These are phyloP conservation scores for Begonia loranthoides DNA, from an alignment of 306 rosid genomes.

Conservation along the genomic window DNA sequence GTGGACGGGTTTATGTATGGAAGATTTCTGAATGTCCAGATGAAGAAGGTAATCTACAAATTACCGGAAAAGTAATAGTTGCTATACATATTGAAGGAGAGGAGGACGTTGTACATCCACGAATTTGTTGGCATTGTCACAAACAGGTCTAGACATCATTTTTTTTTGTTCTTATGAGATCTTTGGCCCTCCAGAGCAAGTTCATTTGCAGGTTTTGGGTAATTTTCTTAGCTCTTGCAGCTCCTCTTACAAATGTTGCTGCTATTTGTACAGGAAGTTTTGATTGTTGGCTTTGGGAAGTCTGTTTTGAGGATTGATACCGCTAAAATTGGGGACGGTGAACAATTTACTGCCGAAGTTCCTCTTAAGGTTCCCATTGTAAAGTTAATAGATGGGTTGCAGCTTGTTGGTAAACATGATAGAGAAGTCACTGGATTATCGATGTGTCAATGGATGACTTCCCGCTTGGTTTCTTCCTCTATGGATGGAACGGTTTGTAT, in stretches of 20 bases:
- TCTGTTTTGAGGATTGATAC: constrained; percentile 79
- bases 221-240: constrained; percentile 1
- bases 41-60: constrained; percentile 82
- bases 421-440: constrained; percentile 93
- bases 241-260: constrained; percentile 8
- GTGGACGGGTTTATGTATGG: constrained; percentile 89
- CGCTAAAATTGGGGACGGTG: constrained; percentile 73
- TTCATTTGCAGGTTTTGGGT: background rate
- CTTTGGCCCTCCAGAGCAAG: background rate
- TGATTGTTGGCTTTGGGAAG: constrained; percentile 85
- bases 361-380: constrained; percentile 71
- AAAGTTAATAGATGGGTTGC: constrained; percentile 87
- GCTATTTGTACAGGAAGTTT: constrained; percentile 53
- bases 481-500: constrained; percentile 86
- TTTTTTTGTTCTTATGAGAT: background rate
- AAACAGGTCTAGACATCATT: constrained; percentile 63
- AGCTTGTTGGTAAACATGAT: constrained; percentile 86
- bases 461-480: constrained; percentile 90
- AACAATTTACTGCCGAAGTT: constrained; percentile 54
- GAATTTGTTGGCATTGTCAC: constrained; percentile 98
- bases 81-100: constrained; percentile 67
- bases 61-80: constrained; percentile 63
- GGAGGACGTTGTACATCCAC: constrained; percentile 73
- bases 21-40: constrained; percentile 92
- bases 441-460: constrained; percentile 99